Evolutionary conservation across 2,329 filamentous ascomycete genomes (phyloP), one percentile per base, ranked within the genome.

Genomic region (Cladosporium velox): DNA sequence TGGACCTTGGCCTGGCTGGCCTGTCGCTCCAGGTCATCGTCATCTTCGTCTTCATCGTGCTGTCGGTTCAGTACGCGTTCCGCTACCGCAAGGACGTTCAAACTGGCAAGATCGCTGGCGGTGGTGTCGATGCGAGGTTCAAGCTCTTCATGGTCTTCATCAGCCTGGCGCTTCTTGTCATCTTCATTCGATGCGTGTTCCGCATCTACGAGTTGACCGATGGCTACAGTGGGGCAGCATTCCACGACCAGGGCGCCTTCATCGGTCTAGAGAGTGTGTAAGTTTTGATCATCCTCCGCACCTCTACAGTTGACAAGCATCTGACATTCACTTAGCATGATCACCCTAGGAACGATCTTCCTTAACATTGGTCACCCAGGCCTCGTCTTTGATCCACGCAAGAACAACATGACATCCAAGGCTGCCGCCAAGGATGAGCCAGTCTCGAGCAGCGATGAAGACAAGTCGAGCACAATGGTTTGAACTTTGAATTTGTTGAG

Each of bases 1-100:
- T 85, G 68, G 79, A 89, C 72, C 84, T 90, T 77, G 88, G 88
- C 83, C 81, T 90, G n/a, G 86, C 86, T 4, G 88, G 88, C 35
- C 82, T 90, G 0, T 75, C 81, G 21, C 86, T 85, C 73, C 88
- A 90, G 71, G 87, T 89, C 52, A 76, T 83, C 67, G 87, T 85
- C 5, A 79, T 89, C 41, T 69, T 81, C 51, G 74, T 83, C 65
- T 90, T 90, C 79, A 82, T 85, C 59, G 30, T 71, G 18, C 28
- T 66, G 4, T 62, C 49, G 11, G 11, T 66, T 4, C 57, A 61
- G 24, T 66, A 57, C 26, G 64, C 58, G 5, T 55, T 60, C 57
- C 51, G 57, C 28, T 61, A 55, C 30, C 49, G 58, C 26, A 34
- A 35, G 15, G 57, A 61, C 35, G 38, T 61, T 15, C 21, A 24